Evolutionary conservation across 352 stramenopile species (phyloP).

Genomic region (Plasmopara muralis): DNA sequence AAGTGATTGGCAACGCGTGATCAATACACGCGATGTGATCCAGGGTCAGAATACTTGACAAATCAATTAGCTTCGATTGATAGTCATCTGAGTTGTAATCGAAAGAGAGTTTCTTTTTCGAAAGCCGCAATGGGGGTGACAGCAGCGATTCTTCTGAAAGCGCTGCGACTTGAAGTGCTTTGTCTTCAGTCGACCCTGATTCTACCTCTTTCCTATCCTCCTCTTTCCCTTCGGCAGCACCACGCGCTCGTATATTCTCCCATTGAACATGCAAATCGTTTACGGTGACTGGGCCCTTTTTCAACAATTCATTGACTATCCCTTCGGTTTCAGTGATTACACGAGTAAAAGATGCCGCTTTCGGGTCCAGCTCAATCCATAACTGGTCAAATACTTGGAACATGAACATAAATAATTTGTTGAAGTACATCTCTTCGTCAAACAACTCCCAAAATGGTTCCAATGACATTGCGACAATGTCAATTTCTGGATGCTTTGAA

Average conservation of each 20-base stretch:
- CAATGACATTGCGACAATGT: conserved; percentile 68
- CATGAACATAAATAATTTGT: conserved; percentile 71
- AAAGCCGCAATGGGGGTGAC: conserved; percentile 21
- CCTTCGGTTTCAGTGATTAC: conserved; percentile 73
- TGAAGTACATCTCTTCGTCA: conserved; percentile 72
- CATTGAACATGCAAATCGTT: conserved; percentile 64
- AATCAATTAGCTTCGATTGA: conserved; percentile 62
- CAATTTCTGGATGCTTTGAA: conserved; percentile 55
- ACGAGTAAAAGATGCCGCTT: conserved; percentile 68
- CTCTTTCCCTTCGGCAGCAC: conserved; percentile 22
- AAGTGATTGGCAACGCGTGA: conserved; percentile 64
- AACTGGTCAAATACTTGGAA: conserved; percentile 72
- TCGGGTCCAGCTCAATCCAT: conserved; percentile 51
- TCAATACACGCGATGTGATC: conserved; percentile 72
- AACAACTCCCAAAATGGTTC: conserved; percentile 83
- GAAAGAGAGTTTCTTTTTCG: conserved; percentile 47
- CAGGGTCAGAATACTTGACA: conserved; percentile 61
- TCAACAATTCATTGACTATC: conserved; percentile 61
- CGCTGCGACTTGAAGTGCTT: conserved; percentile 21
- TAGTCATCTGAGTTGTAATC: conserved; percentile 57
- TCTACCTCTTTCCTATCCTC: conserved; percentile 22
- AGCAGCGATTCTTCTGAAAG: conserved; percentile 12
- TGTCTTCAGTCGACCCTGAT: conserved; percentile 20
- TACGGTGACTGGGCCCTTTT: conserved; percentile 48
- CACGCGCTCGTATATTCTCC: conserved; percentile 38